These are phyloP conservation scores for Nicotiana undulata DNA, from an alignment of 257 asterid species.

Conservation along the genomic window DNA sequence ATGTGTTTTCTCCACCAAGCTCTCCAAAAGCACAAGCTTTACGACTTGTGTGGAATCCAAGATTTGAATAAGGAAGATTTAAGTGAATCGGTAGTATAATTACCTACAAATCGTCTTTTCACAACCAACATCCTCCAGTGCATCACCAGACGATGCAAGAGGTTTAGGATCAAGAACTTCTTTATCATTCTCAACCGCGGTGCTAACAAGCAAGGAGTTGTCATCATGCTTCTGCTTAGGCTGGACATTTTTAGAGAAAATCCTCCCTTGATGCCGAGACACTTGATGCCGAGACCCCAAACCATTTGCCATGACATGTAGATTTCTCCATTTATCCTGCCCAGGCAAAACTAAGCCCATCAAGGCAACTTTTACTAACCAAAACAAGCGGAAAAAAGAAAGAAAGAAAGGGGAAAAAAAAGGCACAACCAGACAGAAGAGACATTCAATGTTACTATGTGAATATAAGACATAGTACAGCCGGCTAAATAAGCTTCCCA, in stretches of 20 bases:
- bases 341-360: not conserved
- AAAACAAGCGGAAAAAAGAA: not conserved
- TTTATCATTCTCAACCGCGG: conserved; percentile 25
- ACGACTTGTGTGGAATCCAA: not conserved
- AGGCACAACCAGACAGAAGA: not conserved
- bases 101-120: conserved; percentile 57
- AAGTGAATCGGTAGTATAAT: not conserved
- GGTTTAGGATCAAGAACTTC: conserved; percentile 35
- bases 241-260: conserved; percentile 33
- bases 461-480: not conserved
- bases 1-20: not conserved
- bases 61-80: not conserved
- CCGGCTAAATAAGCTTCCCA: not conserved
- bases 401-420: not conserved
- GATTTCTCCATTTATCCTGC: conserved; percentile 98
- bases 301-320: conserved; percentile 78
- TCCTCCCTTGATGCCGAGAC: conserved; percentile 71
- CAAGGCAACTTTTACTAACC: conserved; percentile 3
- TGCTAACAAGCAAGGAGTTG: conserved; percentile 14
- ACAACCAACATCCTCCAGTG: conserved; percentile 20
- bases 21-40: not conserved
- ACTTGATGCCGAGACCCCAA: conserved; percentile 78
- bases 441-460: not conserved
- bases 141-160: conserved; percentile 29
- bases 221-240: conserved; percentile 42